These are phyloP conservation scores for Xerocomellus chrysenteron DNA, from an alignment of 768 basidiomycete species.

Conservation along the genomic window DNA sequence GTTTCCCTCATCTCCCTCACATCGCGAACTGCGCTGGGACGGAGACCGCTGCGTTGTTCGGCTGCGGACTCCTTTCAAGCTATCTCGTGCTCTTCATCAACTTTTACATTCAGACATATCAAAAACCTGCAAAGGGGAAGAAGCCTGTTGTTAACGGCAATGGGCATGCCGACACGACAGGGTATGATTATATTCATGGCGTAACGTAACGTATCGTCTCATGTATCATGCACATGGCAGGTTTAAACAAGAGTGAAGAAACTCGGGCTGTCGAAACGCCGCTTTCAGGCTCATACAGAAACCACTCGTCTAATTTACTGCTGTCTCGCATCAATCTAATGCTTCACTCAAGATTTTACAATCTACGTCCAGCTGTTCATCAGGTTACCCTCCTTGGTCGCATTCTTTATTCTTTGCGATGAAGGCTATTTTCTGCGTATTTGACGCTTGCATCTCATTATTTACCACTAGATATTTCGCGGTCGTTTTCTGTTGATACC, in stretches of 20 bases:
- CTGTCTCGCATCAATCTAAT: constrained; percentile 6
- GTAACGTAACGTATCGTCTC: neutral
- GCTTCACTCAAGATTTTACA: constrained; percentile 7
- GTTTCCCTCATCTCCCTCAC: constrained; percentile 64
- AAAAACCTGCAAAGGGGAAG: constrained; percentile 52
- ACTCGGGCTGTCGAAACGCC: neutral
- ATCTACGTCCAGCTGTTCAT: constrained; percentile 12
- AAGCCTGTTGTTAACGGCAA: constrained; percentile 40
- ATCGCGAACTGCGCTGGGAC: constrained; percentile 85
- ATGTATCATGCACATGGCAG: constrained; percentile 18
- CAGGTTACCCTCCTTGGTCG: constrained; percentile 14
- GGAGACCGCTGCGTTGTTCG: constrained; percentile 84
- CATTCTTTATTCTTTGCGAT: constrained; percentile 10
- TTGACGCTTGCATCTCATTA: neutral
- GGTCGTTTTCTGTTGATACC: constrained; percentile 11
- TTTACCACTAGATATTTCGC: constrained; percentile 13
- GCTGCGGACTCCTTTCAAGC: constrained; percentile 82
- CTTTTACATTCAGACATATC: constrained; percentile 86
- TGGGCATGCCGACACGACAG: constrained; percentile 41
- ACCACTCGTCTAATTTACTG: constrained; percentile 15
- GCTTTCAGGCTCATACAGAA: neutral
- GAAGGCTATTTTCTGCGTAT: constrained; percentile 18
- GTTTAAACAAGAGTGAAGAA: constrained; percentile 35
- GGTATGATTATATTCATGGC: constrained; percentile 20
- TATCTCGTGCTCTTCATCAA: constrained; percentile 97